Conservation (phyloP, 495 filamentous ascomycete species). For the Xylaria venustula region DNA sequence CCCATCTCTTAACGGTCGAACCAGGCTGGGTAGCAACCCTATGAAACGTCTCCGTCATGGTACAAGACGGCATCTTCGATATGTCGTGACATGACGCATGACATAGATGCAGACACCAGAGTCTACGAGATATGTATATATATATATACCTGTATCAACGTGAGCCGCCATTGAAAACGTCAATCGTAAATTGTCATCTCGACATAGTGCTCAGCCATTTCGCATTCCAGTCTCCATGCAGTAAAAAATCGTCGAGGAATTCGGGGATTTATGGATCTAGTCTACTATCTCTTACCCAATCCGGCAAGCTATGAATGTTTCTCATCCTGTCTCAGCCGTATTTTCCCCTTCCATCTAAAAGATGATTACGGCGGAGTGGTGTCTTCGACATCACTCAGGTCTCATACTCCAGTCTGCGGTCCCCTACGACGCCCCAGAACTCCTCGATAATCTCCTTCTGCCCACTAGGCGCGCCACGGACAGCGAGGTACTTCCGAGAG, state of each 20-base stretch:
- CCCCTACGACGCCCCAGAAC: constrained; percentile 65
- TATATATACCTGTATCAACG: neutral
- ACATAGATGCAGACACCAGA: neutral
- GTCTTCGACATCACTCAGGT: constrained; percentile 13
- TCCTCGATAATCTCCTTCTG: constrained; percentile 77
- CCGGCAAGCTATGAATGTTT: neutral
- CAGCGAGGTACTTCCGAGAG: constrained; percentile 73
- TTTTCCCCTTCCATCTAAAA: neutral
- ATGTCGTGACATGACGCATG: neutral
- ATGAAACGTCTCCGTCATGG: neutral
- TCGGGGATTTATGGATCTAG: constrained; percentile 6
- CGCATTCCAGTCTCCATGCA: constrained; percentile 4
- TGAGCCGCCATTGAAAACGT: neutral
- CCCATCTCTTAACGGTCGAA: constrained; percentile 30
- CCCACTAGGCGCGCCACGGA: constrained; percentile 63
- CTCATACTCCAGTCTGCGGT: constrained; percentile 55
- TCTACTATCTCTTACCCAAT: constrained; percentile 1
- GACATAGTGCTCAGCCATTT: neutral
- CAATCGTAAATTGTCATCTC: neutral
- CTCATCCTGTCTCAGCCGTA: neutral
- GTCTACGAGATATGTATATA: neutral
- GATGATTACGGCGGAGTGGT: neutral
- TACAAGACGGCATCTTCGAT: constrained; percentile 11
- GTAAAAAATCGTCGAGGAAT: neutral
- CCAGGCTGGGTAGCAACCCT: constrained; percentile 18